phyloP scores from a whole-genome alignment of 257 asterid genomes.

The Paulownia fortunei region DNA sequence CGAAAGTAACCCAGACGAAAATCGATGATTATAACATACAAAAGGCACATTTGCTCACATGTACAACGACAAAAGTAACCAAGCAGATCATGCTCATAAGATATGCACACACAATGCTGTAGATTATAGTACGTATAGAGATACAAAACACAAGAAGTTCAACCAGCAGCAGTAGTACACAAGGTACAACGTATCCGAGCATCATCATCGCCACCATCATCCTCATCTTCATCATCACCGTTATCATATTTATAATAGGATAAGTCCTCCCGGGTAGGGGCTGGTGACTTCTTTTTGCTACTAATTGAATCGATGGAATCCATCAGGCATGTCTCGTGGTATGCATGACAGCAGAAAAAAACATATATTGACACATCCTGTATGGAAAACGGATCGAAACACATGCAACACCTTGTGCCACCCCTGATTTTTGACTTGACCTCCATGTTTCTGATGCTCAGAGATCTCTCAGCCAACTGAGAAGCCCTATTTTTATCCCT shows the following conservation, averaged over 20 bases:
- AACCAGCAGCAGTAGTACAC: constrained; percentile 95
- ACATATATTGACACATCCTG: constrained; percentile 65
- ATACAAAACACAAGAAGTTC: constrained; percentile 21
- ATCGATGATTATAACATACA: constrained; percentile 6
- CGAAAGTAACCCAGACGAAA: constrained; percentile 9
- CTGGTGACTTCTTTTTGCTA: constrained; percentile 53
- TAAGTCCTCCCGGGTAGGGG: constrained; percentile 45
- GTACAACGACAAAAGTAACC: constrained; percentile 5
- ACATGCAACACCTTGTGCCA: constrained; percentile 92
- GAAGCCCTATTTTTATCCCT: constrained; percentile 48
- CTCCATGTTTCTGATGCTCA: constrained; percentile 59
- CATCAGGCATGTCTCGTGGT: constrained; percentile 79
- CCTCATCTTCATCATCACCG: constrained; percentile 52
- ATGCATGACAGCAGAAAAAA: constrained; percentile 97
- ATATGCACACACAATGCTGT: constrained; percentile 32
- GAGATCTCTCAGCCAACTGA: constrained; percentile 50
- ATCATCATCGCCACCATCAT: constrained; percentile 48
- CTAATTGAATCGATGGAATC: constrained; percentile 69
- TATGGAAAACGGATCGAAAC: constrained; percentile 87
- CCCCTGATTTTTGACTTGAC: constrained; percentile 85
- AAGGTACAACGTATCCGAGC: constrained; percentile 82
- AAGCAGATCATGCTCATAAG: constrained; percentile 26
- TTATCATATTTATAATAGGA: constrained; percentile 59
- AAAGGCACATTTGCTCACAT: constrained; percentile 32
- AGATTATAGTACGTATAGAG: constrained; percentile 32